Evolutionary conservation across 2,329 filamentous ascomycete genomes (phyloP).

Genomic region (Zymoseptoria ardabiliae): DNA sequence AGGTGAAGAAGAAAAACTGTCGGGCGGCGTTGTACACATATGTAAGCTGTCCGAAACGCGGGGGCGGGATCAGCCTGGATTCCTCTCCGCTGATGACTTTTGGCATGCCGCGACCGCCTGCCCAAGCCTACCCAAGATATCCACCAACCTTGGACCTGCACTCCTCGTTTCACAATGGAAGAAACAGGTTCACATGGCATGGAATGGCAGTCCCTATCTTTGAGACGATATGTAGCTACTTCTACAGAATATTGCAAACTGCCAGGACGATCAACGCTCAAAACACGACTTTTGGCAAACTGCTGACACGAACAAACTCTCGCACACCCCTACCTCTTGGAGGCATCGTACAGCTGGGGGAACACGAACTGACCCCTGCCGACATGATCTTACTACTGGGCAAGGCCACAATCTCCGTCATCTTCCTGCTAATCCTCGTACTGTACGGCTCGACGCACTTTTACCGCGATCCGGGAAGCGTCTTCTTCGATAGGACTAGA

Average conservation of each 20-base stretch:
- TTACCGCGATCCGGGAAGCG: not conserved
- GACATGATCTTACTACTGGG: not conserved
- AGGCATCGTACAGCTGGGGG: not conserved
- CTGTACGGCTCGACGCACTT: not conserved
- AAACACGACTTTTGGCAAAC: not conserved
- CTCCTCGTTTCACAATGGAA: too few relatives aligned
- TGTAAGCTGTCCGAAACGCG: too few relatives aligned
- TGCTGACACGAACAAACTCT: not conserved
- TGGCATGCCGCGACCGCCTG: too few relatives aligned
- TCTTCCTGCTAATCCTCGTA: not conserved
- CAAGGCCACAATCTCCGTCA: not conserved
- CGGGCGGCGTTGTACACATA: too few relatives aligned
- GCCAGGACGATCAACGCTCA: not conserved
- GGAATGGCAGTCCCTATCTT: too few relatives aligned
- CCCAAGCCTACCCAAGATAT: too few relatives aligned
- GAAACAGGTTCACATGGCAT: too few relatives aligned
- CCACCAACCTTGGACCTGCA: too few relatives aligned
- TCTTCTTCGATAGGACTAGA: not conserved
- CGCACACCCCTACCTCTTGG: not conserved
- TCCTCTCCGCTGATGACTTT: too few relatives aligned
- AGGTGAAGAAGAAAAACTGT: too few relatives aligned
- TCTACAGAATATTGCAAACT: not conserved
- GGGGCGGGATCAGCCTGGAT: too few relatives aligned
- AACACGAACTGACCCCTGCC: not conserved
- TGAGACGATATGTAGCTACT: too few relatives aligned